Evolutionary conservation across 202 grass and related monocot species (phyloP).

Genomic region (Carex arenaria): DNA sequence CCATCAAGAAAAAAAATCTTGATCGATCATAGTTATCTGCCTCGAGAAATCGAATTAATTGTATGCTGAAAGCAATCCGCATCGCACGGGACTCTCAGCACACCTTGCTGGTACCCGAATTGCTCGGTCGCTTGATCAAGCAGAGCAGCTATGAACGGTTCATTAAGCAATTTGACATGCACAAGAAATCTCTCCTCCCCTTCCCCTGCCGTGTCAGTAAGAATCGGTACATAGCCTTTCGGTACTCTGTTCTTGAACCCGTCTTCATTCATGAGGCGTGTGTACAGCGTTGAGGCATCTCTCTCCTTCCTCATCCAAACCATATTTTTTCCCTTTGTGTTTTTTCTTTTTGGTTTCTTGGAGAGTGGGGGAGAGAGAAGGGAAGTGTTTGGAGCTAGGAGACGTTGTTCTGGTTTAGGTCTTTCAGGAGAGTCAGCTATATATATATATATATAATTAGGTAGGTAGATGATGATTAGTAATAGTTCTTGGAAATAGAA

Average conservation of each 20-base stretch:
- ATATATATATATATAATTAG: not conserved
- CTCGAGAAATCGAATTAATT: constrained; percentile 17
- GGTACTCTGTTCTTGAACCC: constrained; percentile 26
- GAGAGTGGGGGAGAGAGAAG: not conserved
- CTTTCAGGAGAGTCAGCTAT: not conserved
- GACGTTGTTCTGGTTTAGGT: not conserved
- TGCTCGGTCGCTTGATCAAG: constrained; percentile 45
- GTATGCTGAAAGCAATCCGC: constrained; percentile 26
- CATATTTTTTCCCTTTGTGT: not conserved
- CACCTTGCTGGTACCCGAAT: constrained; percentile 56
- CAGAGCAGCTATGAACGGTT: constrained; percentile 36
- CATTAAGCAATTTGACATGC: constrained; percentile 41
- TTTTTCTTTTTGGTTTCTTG: not conserved
- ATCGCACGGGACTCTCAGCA: constrained; percentile 58
- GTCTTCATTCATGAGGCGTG: not conserved
- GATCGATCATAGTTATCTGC: not conserved
- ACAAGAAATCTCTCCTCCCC: constrained; percentile 45
- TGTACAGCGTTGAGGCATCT: not conserved
- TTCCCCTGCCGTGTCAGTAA: constrained; percentile 19
- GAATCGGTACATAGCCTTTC: constrained; percentile 52
- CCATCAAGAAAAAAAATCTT: not conserved
- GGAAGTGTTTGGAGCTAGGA: not conserved
- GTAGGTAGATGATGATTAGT: not conserved
- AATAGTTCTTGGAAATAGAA: not conserved
- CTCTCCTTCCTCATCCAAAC: constrained; percentile 29